Percentiles rank a stretch among this genome's conserved stretches.
These are phyloP conservation scores for Gnetum montanum DNA, from an alignment of 75 land plant genomes.

Conservation along the genomic window DNA sequence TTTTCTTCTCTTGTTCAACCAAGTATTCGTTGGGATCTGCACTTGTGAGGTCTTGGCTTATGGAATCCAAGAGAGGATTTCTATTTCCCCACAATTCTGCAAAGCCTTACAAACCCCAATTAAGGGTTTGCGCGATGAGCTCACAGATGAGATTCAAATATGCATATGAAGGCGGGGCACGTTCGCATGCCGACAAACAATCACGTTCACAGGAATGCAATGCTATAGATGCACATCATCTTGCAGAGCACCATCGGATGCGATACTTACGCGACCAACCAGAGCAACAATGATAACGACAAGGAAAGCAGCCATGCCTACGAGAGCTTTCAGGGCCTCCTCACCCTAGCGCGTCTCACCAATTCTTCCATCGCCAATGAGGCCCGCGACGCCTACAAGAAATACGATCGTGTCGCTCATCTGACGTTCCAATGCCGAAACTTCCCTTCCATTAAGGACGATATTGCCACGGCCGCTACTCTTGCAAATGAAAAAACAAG, in stretches of 20 bases:
- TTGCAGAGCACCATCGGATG: constrained; percentile 98
- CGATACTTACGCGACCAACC: constrained; percentile 88
- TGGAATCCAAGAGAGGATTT: too few species aligned
- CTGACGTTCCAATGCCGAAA: constrained; percentile 83
- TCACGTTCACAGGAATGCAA: constrained; percentile 92
- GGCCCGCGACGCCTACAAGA: constrained; percentile 73
- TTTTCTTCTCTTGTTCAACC: too few species aligned
- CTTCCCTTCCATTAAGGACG: constrained; percentile 62
- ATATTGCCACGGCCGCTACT: neutral
- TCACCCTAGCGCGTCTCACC: constrained; percentile 75
- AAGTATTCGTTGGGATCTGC: too few species aligned
- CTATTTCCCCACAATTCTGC: too few species aligned
- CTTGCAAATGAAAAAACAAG: neutral
- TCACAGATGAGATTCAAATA: too few species aligned
- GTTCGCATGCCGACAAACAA: constrained; percentile 99
- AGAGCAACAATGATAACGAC: neutral
- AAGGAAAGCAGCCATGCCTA: constrained; percentile 24
- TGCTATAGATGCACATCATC: constrained; percentile 91
- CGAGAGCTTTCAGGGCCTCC: constrained; percentile 79
- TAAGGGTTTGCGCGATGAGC: too few species aligned
- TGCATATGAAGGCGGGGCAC: constrained; percentile 95
- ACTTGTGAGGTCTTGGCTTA: too few species aligned
- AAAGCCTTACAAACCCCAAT: too few species aligned
- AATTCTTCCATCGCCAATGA: constrained; percentile 63
- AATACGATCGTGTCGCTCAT: constrained; percentile 84